A percentile compares a stretch with the other conserved stretches of the same genome.
Evolutionary conservation across 2,329 filamentous ascomycete species (phyloP).

Genomic region (Fusarium palustre): DNA sequence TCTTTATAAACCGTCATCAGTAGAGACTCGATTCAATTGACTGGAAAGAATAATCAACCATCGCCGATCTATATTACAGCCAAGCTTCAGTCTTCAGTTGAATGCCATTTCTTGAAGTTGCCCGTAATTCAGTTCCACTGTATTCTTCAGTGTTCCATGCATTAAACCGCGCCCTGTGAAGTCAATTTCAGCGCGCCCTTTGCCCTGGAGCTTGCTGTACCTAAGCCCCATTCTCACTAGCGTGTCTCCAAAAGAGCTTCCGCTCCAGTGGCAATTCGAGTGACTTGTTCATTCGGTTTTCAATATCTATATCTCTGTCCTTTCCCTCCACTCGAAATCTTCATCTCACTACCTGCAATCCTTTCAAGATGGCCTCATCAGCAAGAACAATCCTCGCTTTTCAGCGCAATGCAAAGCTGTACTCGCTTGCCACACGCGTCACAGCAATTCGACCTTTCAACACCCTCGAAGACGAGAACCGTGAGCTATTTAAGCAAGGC

Average conservation of each 20-base stretch:
- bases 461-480: constrained; percentile 63
- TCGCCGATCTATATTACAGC: background rate
- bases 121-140: background rate
- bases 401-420: constrained; percentile 58
- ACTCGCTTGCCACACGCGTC: constrained; percentile 58
- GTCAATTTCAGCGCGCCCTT: background rate
- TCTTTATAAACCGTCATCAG: background rate
- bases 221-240: constrained; percentile 1
- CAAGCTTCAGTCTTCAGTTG: fast-evolving
- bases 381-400: constrained; percentile 54
- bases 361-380: constrained; percentile 33
- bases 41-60: background rate
- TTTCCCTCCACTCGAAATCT: background rate
- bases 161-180: constrained; percentile 9
- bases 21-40: background rate
- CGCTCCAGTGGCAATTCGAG: background rate
- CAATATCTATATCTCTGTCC: background rate
- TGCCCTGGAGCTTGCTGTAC: background rate
- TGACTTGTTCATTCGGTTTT: background rate
- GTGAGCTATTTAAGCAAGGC: constrained; percentile 68
- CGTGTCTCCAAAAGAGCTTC: background rate
- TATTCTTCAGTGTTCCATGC: constrained; percentile 2
- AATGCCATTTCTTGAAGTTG: background rate
- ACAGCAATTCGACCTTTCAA: constrained; percentile 62
- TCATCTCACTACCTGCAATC: background rate